phyloP scores from a whole-genome alignment of 164 flowering plant genomes.

The Chimonanthus salicifolius region DNA sequence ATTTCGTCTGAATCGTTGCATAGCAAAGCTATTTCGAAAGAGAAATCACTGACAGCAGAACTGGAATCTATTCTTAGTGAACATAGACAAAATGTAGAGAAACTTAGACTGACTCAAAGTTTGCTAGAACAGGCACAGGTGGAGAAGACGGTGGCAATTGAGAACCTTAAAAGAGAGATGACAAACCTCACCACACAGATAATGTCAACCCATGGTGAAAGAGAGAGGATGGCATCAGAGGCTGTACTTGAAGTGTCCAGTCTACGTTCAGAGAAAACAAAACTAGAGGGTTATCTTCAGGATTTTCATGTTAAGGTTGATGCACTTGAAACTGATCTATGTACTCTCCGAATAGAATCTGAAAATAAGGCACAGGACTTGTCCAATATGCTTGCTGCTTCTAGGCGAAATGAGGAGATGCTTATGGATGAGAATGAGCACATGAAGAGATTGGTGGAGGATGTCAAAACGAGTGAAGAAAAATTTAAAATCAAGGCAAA shows the following conservation, averaged over 20 bases:
- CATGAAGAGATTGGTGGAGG: conserved; percentile 35
- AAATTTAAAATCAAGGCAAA: conserved; percentile 28
- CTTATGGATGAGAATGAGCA: conserved; percentile 41
- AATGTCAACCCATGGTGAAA: conserved; percentile 36
- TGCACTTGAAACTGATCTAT: conserved; percentile 32
- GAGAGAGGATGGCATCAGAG: conserved; percentile 42
- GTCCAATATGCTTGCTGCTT: conserved; percentile 38
- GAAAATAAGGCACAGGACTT: conserved; percentile 35
- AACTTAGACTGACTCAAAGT: conserved; percentile 34
- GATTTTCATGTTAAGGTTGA: conserved; percentile 33
- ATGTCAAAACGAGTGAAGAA: conserved; percentile 46
- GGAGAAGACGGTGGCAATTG: conserved; percentile 46
- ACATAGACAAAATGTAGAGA: conserved; percentile 39
- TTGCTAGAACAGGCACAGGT: conserved; percentile 34
- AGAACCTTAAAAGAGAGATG: conserved; percentile 55
- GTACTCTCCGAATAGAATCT: conserved; percentile 32
- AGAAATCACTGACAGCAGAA: conserved; percentile 41
- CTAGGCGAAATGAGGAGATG: conserved; percentile 31
- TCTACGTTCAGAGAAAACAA: conserved; percentile 44
- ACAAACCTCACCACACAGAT: conserved; percentile 42
- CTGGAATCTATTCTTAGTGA: conserved; percentile 42
- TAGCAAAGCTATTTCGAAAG: conserved; percentile 44
- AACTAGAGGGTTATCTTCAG: conserved; percentile 39
- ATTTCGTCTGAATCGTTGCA: conserved; percentile 12
- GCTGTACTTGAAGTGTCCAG: conserved; percentile 41